Base-by-base conservation (phyloP, 345 rosid genomes). In the Eucalyptus erythrocorys region DNA sequence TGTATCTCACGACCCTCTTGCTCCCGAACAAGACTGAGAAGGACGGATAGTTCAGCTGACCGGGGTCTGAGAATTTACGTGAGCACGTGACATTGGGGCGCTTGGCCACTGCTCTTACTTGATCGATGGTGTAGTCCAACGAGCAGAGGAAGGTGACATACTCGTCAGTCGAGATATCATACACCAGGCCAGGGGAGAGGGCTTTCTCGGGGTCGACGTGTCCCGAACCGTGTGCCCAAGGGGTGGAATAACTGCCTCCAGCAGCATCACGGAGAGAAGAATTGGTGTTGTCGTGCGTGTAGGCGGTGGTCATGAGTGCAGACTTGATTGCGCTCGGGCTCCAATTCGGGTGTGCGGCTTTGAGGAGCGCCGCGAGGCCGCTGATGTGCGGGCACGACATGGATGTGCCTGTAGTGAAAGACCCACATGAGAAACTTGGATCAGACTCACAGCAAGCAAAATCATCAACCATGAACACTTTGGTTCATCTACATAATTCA, bases 381-480 rank as follows among this genome's bases (percentile, higher is more conserved):
- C 99, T 97, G 84, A 97, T 92, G 90, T 97, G 99, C 1, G 99
- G 99, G 93, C 99, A 97, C 2, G 99, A 97, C 99, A 97, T 97
- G 0, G 99, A 97, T 27, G 99, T 97, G 51, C 99, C 99, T 97
- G 85, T 4, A 89, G 89, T 1, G 16, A 48, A 80, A 40, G 55
- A 87, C 9, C 34, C 37, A 59, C 59, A 8, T 6, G 50, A 84
- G 50, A 87, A 87, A 30, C 55, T 37, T 16, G 16, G 71, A 57
- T 37, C 61, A 43, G 47, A 40, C 71, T 37, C 45, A 9, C 26
- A 51, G 27, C 16, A 64, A 45, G 7, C 48, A 8, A 22, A 22
- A 34, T 40, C 47, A 86, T 26, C 14, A 26, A 11, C 55, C 61
- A 10, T 30, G 55, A 86, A 30, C 47, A 27, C n/a, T 24, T 19